phyloP scores from a whole-genome alignment of 805 yeast genomes.

The Saccharomyces cerevisiae region DNA sequence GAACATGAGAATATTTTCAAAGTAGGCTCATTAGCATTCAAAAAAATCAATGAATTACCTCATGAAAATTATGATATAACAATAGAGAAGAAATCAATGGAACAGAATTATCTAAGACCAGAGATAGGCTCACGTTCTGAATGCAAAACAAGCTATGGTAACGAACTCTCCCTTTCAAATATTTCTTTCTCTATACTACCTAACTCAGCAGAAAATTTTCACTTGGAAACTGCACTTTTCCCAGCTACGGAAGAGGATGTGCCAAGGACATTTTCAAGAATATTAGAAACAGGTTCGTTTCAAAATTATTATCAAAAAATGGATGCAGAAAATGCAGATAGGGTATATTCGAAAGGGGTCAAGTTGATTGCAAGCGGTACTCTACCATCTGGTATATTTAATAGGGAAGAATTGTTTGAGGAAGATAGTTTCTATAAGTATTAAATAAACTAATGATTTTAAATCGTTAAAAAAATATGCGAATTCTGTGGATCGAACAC shows the following conservation, averaged over 20 bases:
- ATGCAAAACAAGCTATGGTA: background rate
- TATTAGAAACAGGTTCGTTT: background rate
- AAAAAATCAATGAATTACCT: background rate
- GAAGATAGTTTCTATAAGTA: slow-evolving; percentile 20
- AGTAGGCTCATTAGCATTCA: slow-evolving; percentile 18
- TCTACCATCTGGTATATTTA: slow-evolving; percentile 12
- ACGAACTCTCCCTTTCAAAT: slow-evolving; percentile 1
- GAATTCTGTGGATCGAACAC: slow-evolving; percentile 80
- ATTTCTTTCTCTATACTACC: slow-evolving; percentile 3
- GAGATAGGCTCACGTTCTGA: background rate
- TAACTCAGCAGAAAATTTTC: slow-evolving; percentile 1
- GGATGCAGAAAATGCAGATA: background rate
- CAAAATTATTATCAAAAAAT: background rate
- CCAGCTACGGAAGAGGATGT: slow-evolving; percentile 1
- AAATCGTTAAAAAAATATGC: slow-evolving; percentile 28
- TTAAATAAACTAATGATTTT: slow-evolving; percentile 1
- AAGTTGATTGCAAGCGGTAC: background rate
- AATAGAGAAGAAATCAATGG: background rate
- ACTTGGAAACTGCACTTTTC: background rate
- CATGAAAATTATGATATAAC: background rate
- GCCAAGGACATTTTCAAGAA: slow-evolving; percentile 2
- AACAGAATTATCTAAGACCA: background rate
- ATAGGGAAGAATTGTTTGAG: slow-evolving; percentile 14
- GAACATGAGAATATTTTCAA: slow-evolving; percentile 9
- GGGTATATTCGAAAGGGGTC: background rate